Base-by-base conservation (phyloP, 495 filamentous ascomycete genomes). In the Beverwykella pulmonaria region DNA sequence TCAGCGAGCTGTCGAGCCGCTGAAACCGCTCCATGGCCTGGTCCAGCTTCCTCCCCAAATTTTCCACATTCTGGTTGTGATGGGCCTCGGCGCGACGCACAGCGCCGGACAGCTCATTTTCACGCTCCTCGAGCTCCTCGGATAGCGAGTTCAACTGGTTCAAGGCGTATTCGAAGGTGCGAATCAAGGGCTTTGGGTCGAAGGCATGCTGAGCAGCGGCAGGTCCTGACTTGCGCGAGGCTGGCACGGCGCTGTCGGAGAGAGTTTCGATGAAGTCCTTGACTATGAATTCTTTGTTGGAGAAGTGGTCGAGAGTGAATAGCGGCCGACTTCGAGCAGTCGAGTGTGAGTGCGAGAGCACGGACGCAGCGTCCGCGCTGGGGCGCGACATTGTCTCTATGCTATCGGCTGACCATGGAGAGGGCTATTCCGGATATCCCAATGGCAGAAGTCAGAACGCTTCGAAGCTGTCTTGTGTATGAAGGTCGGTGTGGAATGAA, bases 221-320 rank as follows among this genome's bases (percentile, higher is more conserved):
- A 14, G 81, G 81, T 59, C 80, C 86, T 19, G 92, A 96, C 53
- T 90, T 89, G 59, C 93, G 91, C 69, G 84, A 87, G 15, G 79
- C 74, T 32, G 92, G 88, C 34, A 90, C 82, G 32, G 92, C 89
- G 55, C 80, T 89, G 59, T 97, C 93, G 58, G 93, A 93, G 64
- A 99, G 90, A 10, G 88, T 81, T 73, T 99, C 95, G 65, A 99
- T 87, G 71, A 99, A 98, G 76, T 98, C 95, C 72, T 94, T 91
- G 64, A 97, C 95, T 67, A 98, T 96, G 78, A 97, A 99, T 79
- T 97, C 94, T 72, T 89, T 87, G 70, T 79, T 89, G 23, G 91
- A 93, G 81, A 97, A 96, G 76, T 91, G 90, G 22, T 95, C 91
- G 68, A 96, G 82, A 7, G 86, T 90, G 79, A 96, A 96, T 76